phyloP scores from a whole-genome alignment of 192 early-diverging fungal species.

The Irineochytrium annulatum region DNA sequence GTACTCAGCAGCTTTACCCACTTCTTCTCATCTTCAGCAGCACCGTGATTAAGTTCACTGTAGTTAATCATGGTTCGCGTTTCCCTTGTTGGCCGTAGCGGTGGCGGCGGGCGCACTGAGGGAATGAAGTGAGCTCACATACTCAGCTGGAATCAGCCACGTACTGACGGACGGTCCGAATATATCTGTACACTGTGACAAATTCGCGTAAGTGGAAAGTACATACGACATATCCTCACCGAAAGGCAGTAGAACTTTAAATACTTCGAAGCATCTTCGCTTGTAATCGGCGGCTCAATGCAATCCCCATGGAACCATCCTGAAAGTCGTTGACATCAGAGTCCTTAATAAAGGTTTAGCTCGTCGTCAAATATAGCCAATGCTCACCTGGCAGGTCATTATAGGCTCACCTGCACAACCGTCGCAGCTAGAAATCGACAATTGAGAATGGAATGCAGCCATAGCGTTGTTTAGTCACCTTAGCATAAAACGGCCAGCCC shows the following conservation, averaged over 20 bases:
- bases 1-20: constrained; percentile 71
- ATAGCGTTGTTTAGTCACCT: no score
- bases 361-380: no score
- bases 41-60: constrained; percentile 75
- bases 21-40: constrained; percentile 71
- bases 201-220: constrained; percentile 3
- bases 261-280: constrained; percentile 11
- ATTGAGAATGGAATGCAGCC: no score
- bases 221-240: constrained; percentile 12
- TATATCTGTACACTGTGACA: constrained; percentile 28
- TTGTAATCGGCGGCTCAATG: constrained; percentile 7
- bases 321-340: no score
- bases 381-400: no score
- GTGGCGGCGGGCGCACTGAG: constrained; percentile 7
- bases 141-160: constrained; percentile 1
- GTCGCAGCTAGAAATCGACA: constrained; percentile 1
- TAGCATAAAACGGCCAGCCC: no score
- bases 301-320: constrained; percentile 34
- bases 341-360: no score
- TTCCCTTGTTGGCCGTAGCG: constrained; percentile 20
- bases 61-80: constrained; percentile 66
- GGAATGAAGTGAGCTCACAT: not conserved
- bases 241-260: constrained; percentile 36
- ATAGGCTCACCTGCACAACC: no score
- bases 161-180: constrained; percentile 34